Conservation (phyloP, 2,329 filamentous ascomycete species). For the Colletotrichum paranaense region DNA sequence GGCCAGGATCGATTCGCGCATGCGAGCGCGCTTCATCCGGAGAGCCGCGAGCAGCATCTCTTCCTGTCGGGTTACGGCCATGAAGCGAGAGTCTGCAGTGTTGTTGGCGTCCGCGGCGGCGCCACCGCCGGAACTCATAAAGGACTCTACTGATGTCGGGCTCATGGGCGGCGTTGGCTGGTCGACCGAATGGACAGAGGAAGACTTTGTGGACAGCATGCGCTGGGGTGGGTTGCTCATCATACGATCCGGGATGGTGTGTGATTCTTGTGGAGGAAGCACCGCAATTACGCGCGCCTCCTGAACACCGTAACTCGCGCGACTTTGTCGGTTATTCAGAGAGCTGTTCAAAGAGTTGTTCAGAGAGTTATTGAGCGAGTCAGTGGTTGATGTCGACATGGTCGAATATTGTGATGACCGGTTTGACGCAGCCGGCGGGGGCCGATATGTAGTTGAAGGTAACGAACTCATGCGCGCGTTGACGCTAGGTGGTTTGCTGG, state of each 20-base stretch:
- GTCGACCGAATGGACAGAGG: conserved; percentile 43
- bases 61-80: conserved; percentile 69
- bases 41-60: conserved; percentile 69
- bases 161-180: conserved; percentile 63
- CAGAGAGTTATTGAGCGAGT: conserved; percentile 43
- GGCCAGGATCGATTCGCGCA: conserved; percentile 60
- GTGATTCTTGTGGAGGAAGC: conserved; percentile 40
- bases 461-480: conserved; percentile 45
- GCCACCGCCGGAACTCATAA: conserved; percentile 51
- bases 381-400: conserved; percentile 48
- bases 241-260: neutral
- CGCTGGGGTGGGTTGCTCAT: conserved; percentile 6
- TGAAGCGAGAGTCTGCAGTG: conserved; percentile 57
- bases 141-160: conserved; percentile 63
- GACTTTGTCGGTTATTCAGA: conserved; percentile 45
- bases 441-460: conserved; percentile 34
- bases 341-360: no score
- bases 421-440: conserved; percentile 28
- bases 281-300: conserved; percentile 54
- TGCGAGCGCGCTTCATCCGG: conserved; percentile 65
- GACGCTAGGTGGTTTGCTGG: conserved; percentile 36
- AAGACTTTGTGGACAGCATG: conserved; percentile 21
- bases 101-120: conserved; percentile 51
- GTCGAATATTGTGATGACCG: conserved; percentile 50
- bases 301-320: conserved; percentile 46